Base-by-base conservation (phyloP, 169 alveolate genomes). In the Plasmodium vivax region DNA sequence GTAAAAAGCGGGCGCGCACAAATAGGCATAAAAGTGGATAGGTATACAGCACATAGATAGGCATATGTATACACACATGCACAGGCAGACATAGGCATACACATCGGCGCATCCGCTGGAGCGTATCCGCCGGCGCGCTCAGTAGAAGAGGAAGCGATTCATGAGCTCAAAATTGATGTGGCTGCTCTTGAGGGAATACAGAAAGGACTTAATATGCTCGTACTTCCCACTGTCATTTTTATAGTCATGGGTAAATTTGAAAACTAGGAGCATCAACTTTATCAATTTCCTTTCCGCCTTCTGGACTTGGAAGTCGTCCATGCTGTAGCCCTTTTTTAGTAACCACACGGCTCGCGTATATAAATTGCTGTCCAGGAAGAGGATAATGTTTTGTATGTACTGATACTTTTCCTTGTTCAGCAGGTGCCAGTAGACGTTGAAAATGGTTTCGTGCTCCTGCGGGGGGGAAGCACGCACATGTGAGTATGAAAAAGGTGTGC, bases 271-370 rank as follows among this genome's bases (percentile, higher is more conserved):
- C 93, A 85, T 85, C 62, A 85, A 30, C 43, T 85, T 85, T 85
- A 85, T 85, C 80, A 85, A 85, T 85, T 85, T 85, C 36, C 79
- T 85, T 77, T 85, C 93, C 32, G 93, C 93, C 45, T 75, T 73
- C 43, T 85, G 93, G n/a, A 85, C 93, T 68, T 85, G 85, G 41
- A 85, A 74, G 80, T 85, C 84, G 30, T 85, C 79, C 93, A 85
- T 85, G 38, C 68, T 85, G 56, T 85, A 47, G 34, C 93, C 93
- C 41, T 75, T 85, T 75, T 85, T 85, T 85, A 85, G 71, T 75
- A 85, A 54, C 93, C 93, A 85, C 43, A 62, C 93, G 36, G 93
- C 93, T 74, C 93, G 74, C 16, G 93, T 85, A n/a, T 85, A 85
- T 75, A 85, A 85, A 85, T 75, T 85, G 81, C 81, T 85, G 34